Conservation (phyloP, 192 early-diverging fungal genomes). For the Backusella circina region DNA sequence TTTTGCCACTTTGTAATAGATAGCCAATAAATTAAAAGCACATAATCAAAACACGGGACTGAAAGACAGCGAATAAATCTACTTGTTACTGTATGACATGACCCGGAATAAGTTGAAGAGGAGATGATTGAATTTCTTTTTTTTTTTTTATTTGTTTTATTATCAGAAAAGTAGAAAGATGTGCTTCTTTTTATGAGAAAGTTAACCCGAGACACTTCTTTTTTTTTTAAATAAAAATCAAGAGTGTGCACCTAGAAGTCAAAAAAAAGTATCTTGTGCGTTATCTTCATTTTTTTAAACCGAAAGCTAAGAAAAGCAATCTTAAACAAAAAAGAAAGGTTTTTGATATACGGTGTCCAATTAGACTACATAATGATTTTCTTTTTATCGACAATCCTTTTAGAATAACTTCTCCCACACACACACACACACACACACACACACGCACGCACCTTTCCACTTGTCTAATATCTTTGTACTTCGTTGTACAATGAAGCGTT, state of each 20-base stretch:
- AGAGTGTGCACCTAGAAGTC: background rate
- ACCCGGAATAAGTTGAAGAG: background rate
- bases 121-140: background rate
- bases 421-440: background rate
- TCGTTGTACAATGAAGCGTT: background rate
- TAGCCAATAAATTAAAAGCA: slow-evolving; percentile 5
- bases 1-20: background rate
- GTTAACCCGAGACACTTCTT: background rate
- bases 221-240: background rate
- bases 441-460: background rate
- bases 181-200: background rate
- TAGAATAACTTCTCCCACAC: background rate
- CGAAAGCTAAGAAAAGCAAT: background rate
- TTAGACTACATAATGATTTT: background rate
- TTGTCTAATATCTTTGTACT: background rate
- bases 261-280: background rate
- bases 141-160: background rate
- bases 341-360: background rate
- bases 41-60: background rate
- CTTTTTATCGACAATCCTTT: background rate
- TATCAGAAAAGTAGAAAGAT: background rate
- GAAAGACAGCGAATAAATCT: slow-evolving; percentile 1
- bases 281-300: background rate
- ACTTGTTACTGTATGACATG: slow-evolving; percentile 5
- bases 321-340: background rate